Evolutionary conservation across 208 protist species (phyloP).

Genomic region (Phytomonas sp.): DNA sequence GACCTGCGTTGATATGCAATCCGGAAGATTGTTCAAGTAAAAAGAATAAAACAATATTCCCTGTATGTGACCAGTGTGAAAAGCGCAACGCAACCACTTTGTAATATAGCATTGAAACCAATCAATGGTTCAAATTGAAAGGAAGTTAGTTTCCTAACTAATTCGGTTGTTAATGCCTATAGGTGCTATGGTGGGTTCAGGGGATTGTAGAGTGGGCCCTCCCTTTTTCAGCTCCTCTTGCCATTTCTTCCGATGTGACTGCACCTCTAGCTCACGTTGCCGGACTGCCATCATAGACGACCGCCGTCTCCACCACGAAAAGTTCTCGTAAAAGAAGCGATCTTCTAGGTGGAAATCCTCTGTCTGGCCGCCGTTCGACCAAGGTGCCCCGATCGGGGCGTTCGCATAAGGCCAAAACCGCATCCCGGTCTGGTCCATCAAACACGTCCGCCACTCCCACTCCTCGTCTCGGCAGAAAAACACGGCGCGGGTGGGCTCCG

Average conservation of each 20-base stretch:
- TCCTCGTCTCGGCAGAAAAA: conserved; percentile 90
- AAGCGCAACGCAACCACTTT: background rate
- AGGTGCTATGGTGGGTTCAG: conserved; percentile 74
- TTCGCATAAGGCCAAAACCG: conserved; percentile 90
- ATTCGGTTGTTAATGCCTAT: conserved; percentile 38
- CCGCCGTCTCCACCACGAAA: conserved; percentile 73
- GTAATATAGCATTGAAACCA: background rate
- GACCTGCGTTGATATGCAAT: background rate
- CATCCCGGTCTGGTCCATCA: conserved; percentile 87
- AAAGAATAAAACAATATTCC: background rate
- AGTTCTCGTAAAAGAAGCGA: conserved; percentile 86
- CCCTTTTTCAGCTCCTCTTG: conserved; percentile 36
- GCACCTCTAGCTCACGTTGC: conserved; percentile 68
- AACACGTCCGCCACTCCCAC: conserved; percentile 88
- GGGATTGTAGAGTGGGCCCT: conserved; percentile 19
- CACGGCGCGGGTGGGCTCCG: conserved; percentile 78
- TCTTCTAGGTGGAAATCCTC: conserved; percentile 90
- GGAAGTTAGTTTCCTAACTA: conserved; percentile 12
- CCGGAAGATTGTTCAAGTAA: background rate
- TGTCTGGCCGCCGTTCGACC: conserved; percentile 85
- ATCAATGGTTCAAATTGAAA: background rate
- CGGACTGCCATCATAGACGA: conserved; percentile 76
- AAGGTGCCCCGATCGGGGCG: conserved; percentile 67
- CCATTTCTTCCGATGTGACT: conserved; percentile 66
- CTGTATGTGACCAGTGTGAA: background rate